A percentile compares a stretch with the other conserved stretches of the same genome.
Evolutionary conservation across 257 asterid species (phyloP).

Genomic region (Nicotiana obtusifolia): DNA sequence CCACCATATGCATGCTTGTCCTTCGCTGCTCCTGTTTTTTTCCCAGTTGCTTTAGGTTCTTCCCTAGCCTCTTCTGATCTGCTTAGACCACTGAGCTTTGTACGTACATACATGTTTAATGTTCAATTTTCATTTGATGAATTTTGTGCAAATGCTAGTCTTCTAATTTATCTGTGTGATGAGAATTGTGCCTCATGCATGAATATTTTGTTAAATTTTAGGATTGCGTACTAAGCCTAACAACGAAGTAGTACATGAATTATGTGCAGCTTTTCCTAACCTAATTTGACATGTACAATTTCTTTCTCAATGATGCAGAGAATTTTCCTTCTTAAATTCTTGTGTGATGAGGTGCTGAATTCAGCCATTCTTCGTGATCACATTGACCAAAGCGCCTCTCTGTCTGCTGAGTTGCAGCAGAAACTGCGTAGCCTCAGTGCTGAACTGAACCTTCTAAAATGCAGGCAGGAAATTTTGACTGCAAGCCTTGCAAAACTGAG

Average conservation of each 20-base stretch:
- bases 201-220: background rate
- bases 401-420: slow-evolving; percentile 65
- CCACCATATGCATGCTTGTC: background rate
- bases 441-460: slow-evolving; percentile 53
- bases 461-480: slow-evolving; percentile 53
- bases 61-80: background rate
- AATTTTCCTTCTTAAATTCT: slow-evolving; percentile 71
- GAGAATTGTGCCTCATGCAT: background rate
- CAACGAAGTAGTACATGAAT: slow-evolving; percentile 4
- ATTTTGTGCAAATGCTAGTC: background rate
- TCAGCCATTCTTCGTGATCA: slow-evolving; percentile 70
- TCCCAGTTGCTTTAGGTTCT: background rate
- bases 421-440: slow-evolving; percentile 59
- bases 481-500: slow-evolving; percentile 41
- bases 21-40: background rate
- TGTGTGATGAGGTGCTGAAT: slow-evolving; percentile 71
- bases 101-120: background rate
- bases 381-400: slow-evolving; percentile 58
- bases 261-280: slow-evolving; percentile 8
- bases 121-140: background rate
- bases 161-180: background rate
- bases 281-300: slow-evolving; percentile 9
- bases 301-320: slow-evolving; percentile 55
- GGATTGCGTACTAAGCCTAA: background rate
- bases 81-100: background rate